phyloP scores from a whole-genome alignment of 768 basidiomycete genomes.

The Guyanaporus albipodus region DNA sequence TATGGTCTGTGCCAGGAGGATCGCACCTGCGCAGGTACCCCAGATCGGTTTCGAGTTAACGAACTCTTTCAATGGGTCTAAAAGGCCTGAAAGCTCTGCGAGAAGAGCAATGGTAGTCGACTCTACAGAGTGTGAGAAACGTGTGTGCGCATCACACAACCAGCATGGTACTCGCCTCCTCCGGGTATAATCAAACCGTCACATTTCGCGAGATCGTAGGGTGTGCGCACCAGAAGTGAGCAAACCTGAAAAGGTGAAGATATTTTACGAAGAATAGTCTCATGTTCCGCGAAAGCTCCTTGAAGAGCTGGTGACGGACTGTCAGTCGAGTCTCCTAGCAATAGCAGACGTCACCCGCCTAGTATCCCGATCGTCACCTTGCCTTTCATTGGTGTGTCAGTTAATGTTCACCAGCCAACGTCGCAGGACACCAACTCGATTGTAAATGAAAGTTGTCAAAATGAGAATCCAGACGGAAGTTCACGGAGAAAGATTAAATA shows the following conservation, averaged over 20 bases:
- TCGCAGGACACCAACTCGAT: not conserved
- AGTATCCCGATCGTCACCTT: constrained; percentile 47
- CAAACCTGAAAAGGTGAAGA: constrained; percentile 42
- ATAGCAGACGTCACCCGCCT: constrained; percentile 32
- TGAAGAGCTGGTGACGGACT: constrained; percentile 64
- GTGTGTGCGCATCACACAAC: not conserved
- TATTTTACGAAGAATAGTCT: constrained; percentile 60
- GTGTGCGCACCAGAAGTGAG: constrained; percentile 62
- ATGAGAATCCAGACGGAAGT: not conserved
- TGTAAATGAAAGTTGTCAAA: not conserved
- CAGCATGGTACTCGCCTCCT: constrained; percentile 51
- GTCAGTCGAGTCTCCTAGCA: not conserved
- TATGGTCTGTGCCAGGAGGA: constrained; percentile 71
- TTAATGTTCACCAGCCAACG: not conserved
- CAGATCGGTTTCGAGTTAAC: constrained; percentile 74
- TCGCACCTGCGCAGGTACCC: constrained; percentile 97
- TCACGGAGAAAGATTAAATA: not conserved
- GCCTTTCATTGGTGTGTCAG: constrained; percentile 7
- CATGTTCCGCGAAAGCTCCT: constrained; percentile 90
- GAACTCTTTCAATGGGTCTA: constrained; percentile 77
- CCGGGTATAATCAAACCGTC: constrained; percentile 92
- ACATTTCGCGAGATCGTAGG: constrained; percentile 69
- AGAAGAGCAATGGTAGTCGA: constrained; percentile 88
- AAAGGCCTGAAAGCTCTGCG: constrained; percentile 66
- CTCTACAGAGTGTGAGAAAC: constrained; percentile 43